phyloP scores from a whole-genome alignment of 176 grass and related monocot species.

The Phoenix roebelenii region DNA sequence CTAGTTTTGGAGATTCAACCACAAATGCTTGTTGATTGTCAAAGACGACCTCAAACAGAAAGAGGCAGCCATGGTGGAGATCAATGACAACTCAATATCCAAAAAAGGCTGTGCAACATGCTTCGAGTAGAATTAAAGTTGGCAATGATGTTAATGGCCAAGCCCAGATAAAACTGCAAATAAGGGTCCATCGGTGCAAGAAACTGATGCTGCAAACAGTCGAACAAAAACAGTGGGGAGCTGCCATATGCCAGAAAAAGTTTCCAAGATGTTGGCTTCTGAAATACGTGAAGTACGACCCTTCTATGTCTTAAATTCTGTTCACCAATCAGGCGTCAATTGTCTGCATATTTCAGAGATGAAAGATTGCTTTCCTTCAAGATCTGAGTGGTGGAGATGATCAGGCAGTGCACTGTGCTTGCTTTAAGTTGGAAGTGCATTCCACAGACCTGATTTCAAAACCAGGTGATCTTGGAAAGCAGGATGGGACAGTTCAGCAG shows the following conservation, averaged over 20 bases:
- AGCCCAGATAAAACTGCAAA: constrained; percentile 5
- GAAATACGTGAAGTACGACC: constrained; percentile 25
- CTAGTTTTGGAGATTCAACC: constrained; percentile 49
- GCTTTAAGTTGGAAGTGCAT: constrained; percentile 31
- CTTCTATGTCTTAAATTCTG: too few species aligned
- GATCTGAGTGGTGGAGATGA: constrained; percentile 66
- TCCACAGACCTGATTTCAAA: background rate
- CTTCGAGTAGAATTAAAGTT: background rate
- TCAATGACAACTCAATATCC: constrained; percentile 34
- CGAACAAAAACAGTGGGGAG: background rate
- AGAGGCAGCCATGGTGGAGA: constrained; percentile 54
- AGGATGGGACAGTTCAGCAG: background rate
- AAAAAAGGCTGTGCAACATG: constrained; percentile 21
- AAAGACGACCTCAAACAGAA: constrained; percentile 68
- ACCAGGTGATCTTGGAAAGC: background rate
- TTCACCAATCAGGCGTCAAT: too few species aligned
- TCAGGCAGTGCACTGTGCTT: constrained; percentile 55
- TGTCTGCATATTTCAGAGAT: background rate
- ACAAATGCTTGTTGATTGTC: constrained; percentile 53
- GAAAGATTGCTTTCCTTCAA: constrained; percentile 6
- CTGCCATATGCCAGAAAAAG: background rate
- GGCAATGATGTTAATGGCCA: constrained; percentile 3
- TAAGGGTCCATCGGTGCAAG: background rate
- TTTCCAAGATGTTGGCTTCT: constrained; percentile 18
- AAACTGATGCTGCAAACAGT: background rate